Conservation (phyloP, 2,329 filamentous ascomycete genomes). For the Sordariomycetes sp. region DNA sequence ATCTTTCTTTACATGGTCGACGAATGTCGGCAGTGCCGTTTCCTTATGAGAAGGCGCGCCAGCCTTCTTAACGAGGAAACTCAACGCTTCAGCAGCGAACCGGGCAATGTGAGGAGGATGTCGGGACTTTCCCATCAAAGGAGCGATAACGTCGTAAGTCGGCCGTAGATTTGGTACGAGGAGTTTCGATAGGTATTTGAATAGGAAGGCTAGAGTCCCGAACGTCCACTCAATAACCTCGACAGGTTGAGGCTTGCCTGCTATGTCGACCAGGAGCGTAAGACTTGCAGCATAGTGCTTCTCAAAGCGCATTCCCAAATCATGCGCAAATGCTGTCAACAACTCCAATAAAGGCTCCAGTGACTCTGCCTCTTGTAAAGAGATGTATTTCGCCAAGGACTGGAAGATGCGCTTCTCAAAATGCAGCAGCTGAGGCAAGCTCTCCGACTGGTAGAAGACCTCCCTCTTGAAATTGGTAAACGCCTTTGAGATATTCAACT, state of each 20-base stretch:
- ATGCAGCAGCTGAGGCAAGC: conserved; percentile 83
- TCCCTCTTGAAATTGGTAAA: conserved; percentile 73
- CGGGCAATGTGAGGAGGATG: conserved; percentile 82
- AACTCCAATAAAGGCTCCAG: conserved; percentile 82
- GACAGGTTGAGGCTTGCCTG: conserved; percentile 65
- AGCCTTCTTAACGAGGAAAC: conserved; percentile 86
- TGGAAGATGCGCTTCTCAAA: conserved; percentile 81
- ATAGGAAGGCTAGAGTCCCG: conserved; percentile 84
- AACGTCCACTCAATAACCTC: conserved; percentile 98
- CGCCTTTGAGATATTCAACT: conserved; percentile 77
- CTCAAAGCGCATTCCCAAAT: conserved; percentile 80
- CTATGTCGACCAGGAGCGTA: conserved; percentile 66
- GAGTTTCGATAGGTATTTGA: conserved; percentile 90
- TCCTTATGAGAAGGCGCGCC: conserved; percentile 70
- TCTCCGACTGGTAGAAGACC: conserved; percentile 73
- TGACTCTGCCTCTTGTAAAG: conserved; percentile 66
- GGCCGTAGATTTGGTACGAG: conserved; percentile 79
- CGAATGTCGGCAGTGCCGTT: conserved; percentile 59
- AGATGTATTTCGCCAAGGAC: conserved; percentile 66
- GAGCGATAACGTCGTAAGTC: conserved; percentile 73
- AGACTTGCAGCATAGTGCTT: conserved; percentile 75
- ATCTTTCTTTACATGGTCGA: conserved; percentile 64
- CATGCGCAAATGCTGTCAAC: conserved; percentile 90
- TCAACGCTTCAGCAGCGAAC: conserved; percentile 91
- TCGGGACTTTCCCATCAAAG: conserved; percentile 71